Evolutionary conservation across 192 early-diverging fungal genomes (phyloP), one percentile per base, ranked within the genome.

Genomic region (Dissophora ornata): DNA sequence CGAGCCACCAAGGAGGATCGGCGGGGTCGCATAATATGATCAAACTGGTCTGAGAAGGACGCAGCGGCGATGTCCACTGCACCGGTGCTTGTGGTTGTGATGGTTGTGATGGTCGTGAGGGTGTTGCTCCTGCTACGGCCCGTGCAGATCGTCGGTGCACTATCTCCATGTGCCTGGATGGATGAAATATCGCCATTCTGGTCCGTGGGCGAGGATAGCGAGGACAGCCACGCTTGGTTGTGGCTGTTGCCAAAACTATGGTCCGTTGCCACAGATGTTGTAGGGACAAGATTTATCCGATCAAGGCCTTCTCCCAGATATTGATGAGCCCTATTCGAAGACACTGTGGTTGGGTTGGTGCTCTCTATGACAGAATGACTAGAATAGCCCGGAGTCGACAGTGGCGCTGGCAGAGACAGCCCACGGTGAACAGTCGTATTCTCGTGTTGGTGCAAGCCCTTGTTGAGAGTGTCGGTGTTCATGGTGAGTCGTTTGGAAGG

Each of bases 91-190:
- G 41, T 67, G 22, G 57, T 61, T 5, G 71, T 66, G n/a, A n/a
- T n/a, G 7, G 62, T 46, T n/a, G 41, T 60, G 1, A 32, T 67
- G 22, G 57, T 61, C 4, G 71, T 66, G 8, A 75, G 48, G 7
- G 71, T 75, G 51, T 55, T 75, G 22, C 71, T 75, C 63, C 71
- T 66, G 57, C 63, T 75, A 38, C 71, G 71, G 15, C 71, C 71
- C 7, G 63, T 66, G 22, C 62, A 66, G 50, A 66, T 62, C 9
- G 36, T 60, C 7, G 67, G 59, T 13, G 45, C 19, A 34, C 48
- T 62, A 34, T 55, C 56, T 30, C 16, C 55, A 4, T 44, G 56
- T 26, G 40, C 25, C 38, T 69, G 56, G 19, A 24, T 41, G 34
- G 33, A 46, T 7, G 21, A 30, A 4, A 32, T 18, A 26, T 70